phyloP scores from a whole-genome alignment of 768 basidiomycete species.

The Hydnum rufescens region DNA sequence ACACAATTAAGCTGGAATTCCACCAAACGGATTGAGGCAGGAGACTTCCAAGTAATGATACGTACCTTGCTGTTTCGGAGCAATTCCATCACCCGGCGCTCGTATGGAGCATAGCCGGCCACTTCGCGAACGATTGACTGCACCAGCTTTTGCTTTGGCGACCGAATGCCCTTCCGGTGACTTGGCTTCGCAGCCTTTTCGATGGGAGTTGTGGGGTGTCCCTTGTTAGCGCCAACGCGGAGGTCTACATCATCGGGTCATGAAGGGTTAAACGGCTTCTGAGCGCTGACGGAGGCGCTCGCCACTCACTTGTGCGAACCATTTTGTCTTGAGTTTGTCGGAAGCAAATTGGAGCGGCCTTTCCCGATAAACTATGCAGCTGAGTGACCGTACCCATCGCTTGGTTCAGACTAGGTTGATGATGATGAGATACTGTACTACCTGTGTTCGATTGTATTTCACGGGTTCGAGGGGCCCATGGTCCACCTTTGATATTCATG shows the following conservation, averaged over 20 bases:
- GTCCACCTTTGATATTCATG: too few species aligned
- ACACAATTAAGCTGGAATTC: conserved; percentile 2
- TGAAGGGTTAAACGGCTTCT: not conserved
- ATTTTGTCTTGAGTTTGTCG: too few species aligned
- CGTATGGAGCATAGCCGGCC: conserved; percentile 92
- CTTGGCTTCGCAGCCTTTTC: conserved; percentile 55
- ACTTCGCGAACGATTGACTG: conserved; percentile 90
- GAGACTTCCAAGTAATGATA: conserved; percentile 4
- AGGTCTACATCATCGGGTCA: conserved; percentile 34
- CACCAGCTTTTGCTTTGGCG: conserved; percentile 83
- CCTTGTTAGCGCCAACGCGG: conserved; percentile 69
- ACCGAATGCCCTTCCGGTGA: conserved; percentile 82
- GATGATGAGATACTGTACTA: too few species aligned
- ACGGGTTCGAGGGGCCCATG: too few species aligned
- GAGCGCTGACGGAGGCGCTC: not conserved
- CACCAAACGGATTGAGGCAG: conserved; percentile 5
- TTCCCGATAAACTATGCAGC: too few species aligned
- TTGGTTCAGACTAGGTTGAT: too few species aligned
- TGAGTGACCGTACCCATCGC: too few species aligned
- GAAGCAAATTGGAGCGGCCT: too few species aligned
- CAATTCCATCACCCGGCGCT: conserved; percentile 95
- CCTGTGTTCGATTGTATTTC: too few species aligned
- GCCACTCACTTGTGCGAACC: conserved; percentile 1
- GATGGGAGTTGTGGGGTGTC: conserved; percentile 75
- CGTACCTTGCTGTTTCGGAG: conserved; percentile 85